Conservation (phyloP, 73 alveolate species). For the Halteria grandinella region DNA sequence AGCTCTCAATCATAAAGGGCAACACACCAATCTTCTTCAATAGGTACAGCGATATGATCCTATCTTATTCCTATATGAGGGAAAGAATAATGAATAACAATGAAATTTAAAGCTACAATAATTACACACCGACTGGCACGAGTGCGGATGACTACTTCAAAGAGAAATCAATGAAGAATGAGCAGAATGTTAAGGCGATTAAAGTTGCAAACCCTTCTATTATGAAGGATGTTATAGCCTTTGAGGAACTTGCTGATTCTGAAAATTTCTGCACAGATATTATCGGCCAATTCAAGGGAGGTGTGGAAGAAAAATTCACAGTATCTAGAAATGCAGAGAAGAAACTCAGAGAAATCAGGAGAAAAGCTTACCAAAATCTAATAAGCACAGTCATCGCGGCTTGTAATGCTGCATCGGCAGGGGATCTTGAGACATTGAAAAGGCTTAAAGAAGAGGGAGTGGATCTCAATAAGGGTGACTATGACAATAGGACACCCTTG, state of each 20-base stretch:
- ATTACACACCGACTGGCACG: not conserved
- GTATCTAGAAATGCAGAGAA: not conserved
- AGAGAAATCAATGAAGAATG: not conserved
- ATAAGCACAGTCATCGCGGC: too few species aligned
- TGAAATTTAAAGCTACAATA: not conserved
- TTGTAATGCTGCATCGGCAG: too few species aligned
- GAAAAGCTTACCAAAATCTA: too few species aligned
- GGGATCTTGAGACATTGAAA: too few species aligned
- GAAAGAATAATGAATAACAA: slow-evolving; percentile 1
- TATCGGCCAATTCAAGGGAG: not conserved
- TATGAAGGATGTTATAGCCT: not conserved
- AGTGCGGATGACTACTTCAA: not conserved
- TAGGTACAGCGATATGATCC: slow-evolving; percentile 30
- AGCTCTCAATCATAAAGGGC: not conserved
- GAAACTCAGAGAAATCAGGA: too few species aligned
- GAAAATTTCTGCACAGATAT: not conserved
- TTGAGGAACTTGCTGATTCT: not conserved
- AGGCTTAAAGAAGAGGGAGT: too few species aligned
- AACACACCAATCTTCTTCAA: not conserved
- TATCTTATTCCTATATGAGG: slow-evolving; percentile 7
- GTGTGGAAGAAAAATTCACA: not conserved
- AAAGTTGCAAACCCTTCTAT: not conserved
- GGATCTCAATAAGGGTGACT: too few species aligned
- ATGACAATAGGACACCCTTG: too few species aligned
- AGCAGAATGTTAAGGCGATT: not conserved